Base-by-base conservation (phyloP, 306 rosid genomes). In the Castanea sativa region DNA sequence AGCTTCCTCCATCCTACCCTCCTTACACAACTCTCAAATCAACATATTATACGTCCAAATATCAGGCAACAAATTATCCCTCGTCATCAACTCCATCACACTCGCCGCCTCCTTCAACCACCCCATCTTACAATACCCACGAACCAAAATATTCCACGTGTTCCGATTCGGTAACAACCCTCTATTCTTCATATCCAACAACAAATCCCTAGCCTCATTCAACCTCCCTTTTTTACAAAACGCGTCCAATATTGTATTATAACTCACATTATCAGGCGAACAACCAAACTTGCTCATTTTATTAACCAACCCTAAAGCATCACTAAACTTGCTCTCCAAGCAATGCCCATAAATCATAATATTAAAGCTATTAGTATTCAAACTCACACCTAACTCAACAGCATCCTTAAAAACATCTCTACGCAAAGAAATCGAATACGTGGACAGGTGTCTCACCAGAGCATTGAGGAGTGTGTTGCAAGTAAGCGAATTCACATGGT, bases 31-130 rank as follows among this genome's bases (percentile, higher is more conserved):
- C 49, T 93, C 97, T 51, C 83, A 85, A 0, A 92, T 63, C 89
- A 94, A 70, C 51, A 92, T 90, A 61, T 92, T 94, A 69, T 89
- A 94, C 55, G 99, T 94, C 97, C 97, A 88, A 69, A 90, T 67
- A 92, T 90, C 92, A 0, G 97, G 93, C 79, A 88, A 69, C 82
- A 83, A 57, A 60, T 73, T 57, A 32, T 79, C 81, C 23, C 45
- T 79, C 0, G 87, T 85, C 99, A 94, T 92, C 83, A 92, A 78
- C 32, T 92, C 89, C 11, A 94, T 69, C 83, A 94, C 83, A 83
- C 79, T 75, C 1, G 78, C 81, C 10, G 97, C 99, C 70, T 95
- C 97, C 85, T 90, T 86, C 83, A 92, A 51, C 92, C 85, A 87
- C 71, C 89, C 90, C 81, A 93, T 68, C 79, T 82, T 91, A 76